Evolutionary conservation across 2,329 filamentous ascomycete species (phyloP).

Genomic region (Alternaria hordeiaustralica): DNA sequence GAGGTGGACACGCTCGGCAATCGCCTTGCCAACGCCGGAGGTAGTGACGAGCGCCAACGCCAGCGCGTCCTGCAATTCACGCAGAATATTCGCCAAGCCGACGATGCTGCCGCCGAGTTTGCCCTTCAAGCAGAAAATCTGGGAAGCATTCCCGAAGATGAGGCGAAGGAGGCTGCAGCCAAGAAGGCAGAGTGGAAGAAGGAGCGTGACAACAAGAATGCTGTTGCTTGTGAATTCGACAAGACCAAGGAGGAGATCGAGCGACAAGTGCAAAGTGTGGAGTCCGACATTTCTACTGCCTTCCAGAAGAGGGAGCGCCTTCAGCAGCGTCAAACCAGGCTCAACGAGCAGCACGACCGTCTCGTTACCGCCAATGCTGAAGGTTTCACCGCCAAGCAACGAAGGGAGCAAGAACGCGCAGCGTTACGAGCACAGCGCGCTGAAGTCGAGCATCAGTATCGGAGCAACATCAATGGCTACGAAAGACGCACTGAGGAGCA

Average conservation of each 20-base stretch:
- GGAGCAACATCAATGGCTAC: conserved; percentile 47
- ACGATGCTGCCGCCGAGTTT: conserved; percentile 66
- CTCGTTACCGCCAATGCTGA: conserved; percentile 73
- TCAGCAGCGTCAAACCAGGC: conserved; percentile 72
- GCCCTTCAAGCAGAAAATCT: conserved; percentile 68
- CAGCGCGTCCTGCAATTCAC: conserved; percentile 78
- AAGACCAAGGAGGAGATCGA: conserved; percentile 68
- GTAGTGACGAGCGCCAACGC: conserved; percentile 76
- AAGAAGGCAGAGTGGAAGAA: conserved; percentile 65
- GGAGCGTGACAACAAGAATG: conserved; percentile 59
- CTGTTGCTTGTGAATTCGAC: conserved; percentile 64
- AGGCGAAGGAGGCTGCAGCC: conserved; percentile 63
- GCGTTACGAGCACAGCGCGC: conserved; percentile 45
- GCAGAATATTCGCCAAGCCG: conserved; percentile 74
- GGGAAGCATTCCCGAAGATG: conserved; percentile 68
- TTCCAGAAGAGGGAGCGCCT: conserved; percentile 76
- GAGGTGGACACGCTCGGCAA: conserved; percentile 74
- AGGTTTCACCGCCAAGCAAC: conserved; percentile 67
- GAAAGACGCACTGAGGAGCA: conserved; percentile 49
- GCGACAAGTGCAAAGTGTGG: conserved; percentile 66
- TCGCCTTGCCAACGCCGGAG: conserved; percentile 70
- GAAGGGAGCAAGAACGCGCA: conserved; percentile 49
- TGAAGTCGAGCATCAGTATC: conserved; percentile 47
- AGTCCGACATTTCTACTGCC: conserved; percentile 68
- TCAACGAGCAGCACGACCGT: conserved; percentile 74